These are phyloP conservation scores for Sicyos baderoa DNA, from an alignment of 306 rosid genomes.

Conservation along the genomic window DNA sequence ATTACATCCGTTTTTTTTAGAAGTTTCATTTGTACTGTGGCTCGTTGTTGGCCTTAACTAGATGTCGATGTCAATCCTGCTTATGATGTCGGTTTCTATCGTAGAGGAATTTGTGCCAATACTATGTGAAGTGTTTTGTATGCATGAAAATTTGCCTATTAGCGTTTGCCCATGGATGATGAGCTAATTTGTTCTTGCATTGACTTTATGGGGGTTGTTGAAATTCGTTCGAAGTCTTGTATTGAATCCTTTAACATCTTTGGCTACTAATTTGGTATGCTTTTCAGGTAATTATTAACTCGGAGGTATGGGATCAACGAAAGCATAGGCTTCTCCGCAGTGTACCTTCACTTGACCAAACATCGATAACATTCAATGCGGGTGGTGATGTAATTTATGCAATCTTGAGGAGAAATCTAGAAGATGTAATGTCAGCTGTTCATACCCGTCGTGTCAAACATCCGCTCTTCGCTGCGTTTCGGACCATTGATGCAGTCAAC, in stretches of 20 bases:
- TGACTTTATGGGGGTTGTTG: neutral
- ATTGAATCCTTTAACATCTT: neutral
- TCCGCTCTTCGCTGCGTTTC: conserved; percentile 78
- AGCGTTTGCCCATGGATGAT: neutral
- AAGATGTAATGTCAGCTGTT: conserved; percentile 89
- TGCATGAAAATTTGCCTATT: neutral
- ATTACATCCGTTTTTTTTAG: neutral
- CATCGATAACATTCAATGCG: conserved; percentile 74
- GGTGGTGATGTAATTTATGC: conserved; percentile 98
- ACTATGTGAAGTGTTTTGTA: neutral
- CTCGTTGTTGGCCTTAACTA: neutral
- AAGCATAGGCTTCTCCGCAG: conserved; percentile 78
- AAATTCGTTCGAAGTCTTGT: too few relatives aligned
- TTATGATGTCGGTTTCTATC: too few relatives aligned
- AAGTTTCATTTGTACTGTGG: neutral
- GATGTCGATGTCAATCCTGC: neutral
- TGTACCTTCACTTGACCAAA: conserved; percentile 93
- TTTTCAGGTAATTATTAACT: conserved; percentile 88
- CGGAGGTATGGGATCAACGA: conserved; percentile 98
- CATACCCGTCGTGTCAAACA: conserved; percentile 81
- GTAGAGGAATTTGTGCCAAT: neutral
- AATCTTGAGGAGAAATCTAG: conserved; percentile 78
- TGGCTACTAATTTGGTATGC: neutral
- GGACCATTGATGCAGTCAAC: conserved; percentile 91
- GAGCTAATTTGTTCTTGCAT: neutral